phyloP scores from a whole-genome alignment of 768 basidiomycete genomes.

The Pleurotus platypus region DNA sequence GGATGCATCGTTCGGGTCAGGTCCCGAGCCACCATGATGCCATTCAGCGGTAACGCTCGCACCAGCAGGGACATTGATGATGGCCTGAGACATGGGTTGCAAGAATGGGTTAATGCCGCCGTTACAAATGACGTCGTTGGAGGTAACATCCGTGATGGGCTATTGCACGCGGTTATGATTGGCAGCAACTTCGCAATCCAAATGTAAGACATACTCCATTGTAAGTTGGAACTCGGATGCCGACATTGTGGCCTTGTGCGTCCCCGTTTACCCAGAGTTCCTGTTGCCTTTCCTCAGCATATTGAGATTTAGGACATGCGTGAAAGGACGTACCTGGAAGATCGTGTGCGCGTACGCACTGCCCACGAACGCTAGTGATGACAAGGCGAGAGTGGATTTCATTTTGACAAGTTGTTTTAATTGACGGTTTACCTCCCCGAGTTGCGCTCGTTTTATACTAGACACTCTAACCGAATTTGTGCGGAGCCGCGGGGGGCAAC shows the following conservation, averaged over 20 bases:
- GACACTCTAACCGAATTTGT: no score
- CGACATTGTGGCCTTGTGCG: conserved; percentile 34
- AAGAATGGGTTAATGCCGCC: conserved; percentile 56
- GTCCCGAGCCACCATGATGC: conserved; percentile 44
- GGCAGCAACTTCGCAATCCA: not conserved
- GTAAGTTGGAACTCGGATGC: conserved; percentile 41
- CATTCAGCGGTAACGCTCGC: conserved; percentile 49
- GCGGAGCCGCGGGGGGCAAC: no score
- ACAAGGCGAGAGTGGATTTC: conserved; percentile 19
- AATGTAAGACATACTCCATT: conserved; percentile 32
- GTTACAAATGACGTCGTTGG: conserved; percentile 56
- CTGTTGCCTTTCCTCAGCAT: conserved; percentile 16
- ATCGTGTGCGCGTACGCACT: conserved; percentile 46
- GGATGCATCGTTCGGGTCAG: conserved; percentile 32
- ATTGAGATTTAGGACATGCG: not conserved
- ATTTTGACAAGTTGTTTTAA: conserved; percentile 11
- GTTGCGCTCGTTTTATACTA: no score
- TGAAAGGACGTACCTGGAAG: conserved; percentile 35
- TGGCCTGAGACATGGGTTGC: conserved; percentile 36
- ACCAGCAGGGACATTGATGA: conserved; percentile 51
- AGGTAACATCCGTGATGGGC: conserved; percentile 57
- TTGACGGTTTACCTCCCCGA: no score
- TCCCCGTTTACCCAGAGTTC: conserved; percentile 52
- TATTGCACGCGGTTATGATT: conserved; percentile 14
- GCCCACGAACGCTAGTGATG: conserved; percentile 24